Evolutionary conservation across 2,329 filamentous ascomycete species (phyloP).

Genomic region (Epichloe sylvatica): DNA sequence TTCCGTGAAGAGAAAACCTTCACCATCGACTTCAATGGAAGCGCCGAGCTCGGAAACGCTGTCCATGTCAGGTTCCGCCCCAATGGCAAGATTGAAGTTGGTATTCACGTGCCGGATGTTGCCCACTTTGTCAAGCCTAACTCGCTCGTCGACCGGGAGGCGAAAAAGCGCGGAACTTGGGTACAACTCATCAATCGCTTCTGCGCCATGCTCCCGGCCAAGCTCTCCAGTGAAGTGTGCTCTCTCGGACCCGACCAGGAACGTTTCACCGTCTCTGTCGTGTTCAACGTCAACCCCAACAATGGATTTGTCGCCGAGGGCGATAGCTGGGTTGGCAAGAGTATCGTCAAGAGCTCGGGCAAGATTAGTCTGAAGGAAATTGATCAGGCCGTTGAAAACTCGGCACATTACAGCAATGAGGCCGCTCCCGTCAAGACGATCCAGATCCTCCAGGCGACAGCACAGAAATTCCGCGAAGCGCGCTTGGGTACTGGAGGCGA

Average conservation of each 20-base stretch:
- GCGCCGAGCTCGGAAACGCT: constrained; percentile 79
- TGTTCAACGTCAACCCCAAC: constrained; percentile 77
- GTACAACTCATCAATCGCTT: constrained; percentile 86
- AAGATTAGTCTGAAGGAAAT: constrained; percentile 78
- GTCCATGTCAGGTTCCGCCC: constrained; percentile 76
- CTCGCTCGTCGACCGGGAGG: constrained; percentile 89
- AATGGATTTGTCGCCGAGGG: constrained; percentile 69
- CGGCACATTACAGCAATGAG: constrained; percentile 46
- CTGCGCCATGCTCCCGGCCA: constrained; percentile 77
- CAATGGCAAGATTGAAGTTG: constrained; percentile 83
- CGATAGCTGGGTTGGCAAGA: constrained; percentile 87
- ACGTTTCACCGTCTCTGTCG: constrained; percentile 78
- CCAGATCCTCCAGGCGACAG: constrained; percentile 64
- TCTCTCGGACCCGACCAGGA: constrained; percentile 79
- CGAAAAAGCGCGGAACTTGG: constrained; percentile 92
- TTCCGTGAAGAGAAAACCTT: constrained; percentile 79
- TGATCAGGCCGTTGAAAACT: constrained; percentile 61
- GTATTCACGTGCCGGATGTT: constrained; percentile 88
- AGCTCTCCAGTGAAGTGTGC: constrained; percentile 75
- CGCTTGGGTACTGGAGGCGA: constrained; percentile 69
- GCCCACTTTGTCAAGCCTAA: constrained; percentile 95
- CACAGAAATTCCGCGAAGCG: constrained; percentile 80
- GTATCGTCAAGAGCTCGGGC: constrained; percentile 80
- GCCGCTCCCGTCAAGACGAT: constrained; percentile 61
- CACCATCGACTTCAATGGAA: constrained; percentile 81